Base-by-base conservation (phyloP, 78 protist species). In the Dictyostelium intermedium region DNA sequence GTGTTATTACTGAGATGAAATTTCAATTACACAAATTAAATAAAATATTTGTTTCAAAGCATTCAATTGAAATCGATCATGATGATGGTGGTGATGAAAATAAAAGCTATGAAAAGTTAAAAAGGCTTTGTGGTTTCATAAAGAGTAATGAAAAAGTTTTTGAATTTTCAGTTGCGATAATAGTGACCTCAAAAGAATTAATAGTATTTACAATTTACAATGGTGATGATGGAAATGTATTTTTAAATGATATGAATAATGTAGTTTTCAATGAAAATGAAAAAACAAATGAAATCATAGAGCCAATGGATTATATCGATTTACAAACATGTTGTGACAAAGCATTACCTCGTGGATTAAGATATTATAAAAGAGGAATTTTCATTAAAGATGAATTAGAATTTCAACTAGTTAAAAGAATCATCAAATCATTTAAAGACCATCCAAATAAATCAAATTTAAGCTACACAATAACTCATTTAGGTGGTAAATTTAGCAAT, bases 311-410 rank as follows among this genome's bases (percentile, higher is more conserved):
- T 2, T 82, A 20, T 56, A 41, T 23, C 1, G 5, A 2, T 6
- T 10, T 82, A 32, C 86, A 82, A 60, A 5, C 7, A 30, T 4
- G 6, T 9, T 25, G 16, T 82, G 86, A 82, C 23, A 43, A 82
- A 1, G 13, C 60, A 7, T 34, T 56, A 56, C 86, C 86, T 16
- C 7, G 50, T 18, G 23, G 10, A 0, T 7, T 23, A 27, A 56
- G 50, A 56, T 82, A 82, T 35, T 82, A 82, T 56, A 69, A 82
- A 60, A 56, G 39, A 23, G 86, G 86, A 18, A 18, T 56, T 39
- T 82, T 82, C 34, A 10, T 82, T 4, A 56, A 50, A 9, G 8
- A 23, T n/a, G 39, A 50, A 27, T 20, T 60, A 23, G 63, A 69
- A 8, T 18, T 11, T 20, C 20, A 56, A 23, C 1, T 60, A 7